phyloP scores from a whole-genome alignment of 1,139 yeast genomes.

The Saccharomyces pastorianus region DNA sequence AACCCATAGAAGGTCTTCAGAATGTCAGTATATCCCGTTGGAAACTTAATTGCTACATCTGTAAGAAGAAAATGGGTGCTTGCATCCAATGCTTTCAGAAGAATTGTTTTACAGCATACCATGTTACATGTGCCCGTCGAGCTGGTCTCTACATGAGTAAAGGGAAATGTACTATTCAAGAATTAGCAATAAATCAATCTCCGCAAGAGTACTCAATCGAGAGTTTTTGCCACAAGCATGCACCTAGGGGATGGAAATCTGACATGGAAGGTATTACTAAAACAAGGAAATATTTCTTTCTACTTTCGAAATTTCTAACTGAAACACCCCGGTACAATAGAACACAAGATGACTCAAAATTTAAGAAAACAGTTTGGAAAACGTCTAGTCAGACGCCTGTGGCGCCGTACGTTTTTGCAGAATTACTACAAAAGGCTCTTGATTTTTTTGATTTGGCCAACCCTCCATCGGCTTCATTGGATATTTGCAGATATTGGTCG shows the following conservation, averaged over 20 bases:
- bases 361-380: slow-evolving; percentile 50
- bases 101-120: slow-evolving; percentile 80
- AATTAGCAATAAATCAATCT: slow-evolving; percentile 40
- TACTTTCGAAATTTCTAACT: neutral
- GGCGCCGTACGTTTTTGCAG: slow-evolving; percentile 56
- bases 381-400: slow-evolving; percentile 65
- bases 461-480: slow-evolving; percentile 37
- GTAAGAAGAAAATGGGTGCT: slow-evolving; percentile 74
- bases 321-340: neutral
- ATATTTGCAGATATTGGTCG: slow-evolving; percentile 76
- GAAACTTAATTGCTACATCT: slow-evolving; percentile 77
- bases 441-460: slow-evolving; percentile 29
- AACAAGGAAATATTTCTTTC: slow-evolving; percentile 44
- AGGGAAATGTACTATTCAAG: slow-evolving; percentile 62
- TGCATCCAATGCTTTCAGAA: slow-evolving; percentile 81
- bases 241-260: slow-evolving; percentile 42
- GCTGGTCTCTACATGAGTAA: slow-evolving; percentile 69
- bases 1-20: slow-evolving; percentile 79
- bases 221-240: slow-evolving; percentile 73
- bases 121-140: slow-evolving; percentile 86
- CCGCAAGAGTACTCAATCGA: slow-evolving; percentile 31
- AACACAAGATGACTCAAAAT: slow-evolving; percentile 26
- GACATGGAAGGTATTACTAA: slow-evolving; percentile 44
- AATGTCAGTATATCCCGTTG: slow-evolving; percentile 72
- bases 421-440: slow-evolving; percentile 36